Conservation (phyloP, 805 yeast genomes). For the Starmerella potacharoeniae region DNA sequence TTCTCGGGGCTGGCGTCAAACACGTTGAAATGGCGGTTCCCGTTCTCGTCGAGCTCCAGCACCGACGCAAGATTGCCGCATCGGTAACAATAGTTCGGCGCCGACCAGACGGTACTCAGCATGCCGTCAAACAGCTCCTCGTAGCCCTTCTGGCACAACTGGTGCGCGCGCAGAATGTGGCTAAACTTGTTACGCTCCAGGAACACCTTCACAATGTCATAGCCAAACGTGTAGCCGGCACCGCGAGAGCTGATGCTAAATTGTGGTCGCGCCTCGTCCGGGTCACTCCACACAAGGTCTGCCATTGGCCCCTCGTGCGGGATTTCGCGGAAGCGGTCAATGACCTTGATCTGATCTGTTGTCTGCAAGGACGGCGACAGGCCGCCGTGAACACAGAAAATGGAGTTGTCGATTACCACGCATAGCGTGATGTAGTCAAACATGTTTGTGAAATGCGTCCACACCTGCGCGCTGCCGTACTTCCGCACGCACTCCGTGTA, state of each 20-base stretch:
- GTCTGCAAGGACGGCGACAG: conserved; percentile 90
- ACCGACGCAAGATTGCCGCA: conserved; percentile 98
- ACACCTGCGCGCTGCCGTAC: conserved; percentile 68
- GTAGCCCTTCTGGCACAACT: conserved; percentile 90
- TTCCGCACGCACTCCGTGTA: conserved; percentile 88
- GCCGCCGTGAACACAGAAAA: conserved; percentile 96
- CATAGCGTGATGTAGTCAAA: conserved; percentile 84
- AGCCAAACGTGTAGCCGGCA: conserved; percentile 94
- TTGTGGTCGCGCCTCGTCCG: conserved; percentile 69
- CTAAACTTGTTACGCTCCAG: conserved; percentile 63
- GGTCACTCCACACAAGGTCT: conserved; percentile 96
- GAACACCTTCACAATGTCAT: conserved; percentile 80
- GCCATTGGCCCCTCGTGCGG: conserved; percentile 99
- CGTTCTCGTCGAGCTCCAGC: conserved; percentile 66
- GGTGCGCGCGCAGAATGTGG: conserved; percentile 88
- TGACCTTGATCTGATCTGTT: conserved; percentile 77
- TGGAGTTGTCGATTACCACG: conserved; percentile 78
- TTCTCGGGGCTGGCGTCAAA: conserved; percentile 97
- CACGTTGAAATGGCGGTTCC: conserved; percentile 69
- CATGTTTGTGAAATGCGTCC: conserved; percentile 83
- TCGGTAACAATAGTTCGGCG: conserved; percentile 93
- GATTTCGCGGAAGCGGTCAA: conserved; percentile 85
- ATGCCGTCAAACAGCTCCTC: conserved; percentile 83
- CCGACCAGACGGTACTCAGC: conserved; percentile 95
- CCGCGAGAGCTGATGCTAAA: conserved; percentile 90